Conservation (phyloP, 345 rosid genomes). For the Nasturtium officinale region DNA sequence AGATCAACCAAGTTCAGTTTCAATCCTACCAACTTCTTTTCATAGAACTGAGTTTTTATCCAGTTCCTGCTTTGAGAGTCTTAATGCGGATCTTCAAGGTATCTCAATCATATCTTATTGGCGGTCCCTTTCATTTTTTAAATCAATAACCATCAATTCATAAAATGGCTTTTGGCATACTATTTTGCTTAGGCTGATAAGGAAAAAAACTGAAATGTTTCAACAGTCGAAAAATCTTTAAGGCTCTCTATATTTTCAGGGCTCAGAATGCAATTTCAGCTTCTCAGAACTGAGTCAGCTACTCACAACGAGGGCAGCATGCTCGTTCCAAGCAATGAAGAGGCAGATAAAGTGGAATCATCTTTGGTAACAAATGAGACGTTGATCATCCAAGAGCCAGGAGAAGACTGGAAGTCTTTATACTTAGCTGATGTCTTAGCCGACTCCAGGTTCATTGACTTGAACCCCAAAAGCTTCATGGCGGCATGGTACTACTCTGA, state of each 20-base stretch:
- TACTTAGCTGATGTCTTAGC: not conserved
- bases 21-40: not conserved
- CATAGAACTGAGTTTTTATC: not conserved
- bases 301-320: not conserved
- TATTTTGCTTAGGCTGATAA: too few species aligned
- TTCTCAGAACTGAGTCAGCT: not conserved
- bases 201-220: not conserved
- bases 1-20: not conserved
- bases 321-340: not conserved
- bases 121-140: not conserved
- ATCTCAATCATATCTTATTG: not conserved
- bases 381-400: not conserved
- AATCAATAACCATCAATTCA: too few species aligned
- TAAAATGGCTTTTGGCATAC: too few species aligned
- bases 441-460: not conserved
- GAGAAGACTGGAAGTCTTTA: not conserved
- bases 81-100: not conserved
- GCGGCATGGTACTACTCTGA: not conserved
- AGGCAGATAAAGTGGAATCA: not conserved
- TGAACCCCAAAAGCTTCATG: not conserved
- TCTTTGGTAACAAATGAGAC: not conserved
- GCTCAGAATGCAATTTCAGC: not conserved
- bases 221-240: not conserved
- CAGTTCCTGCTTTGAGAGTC: not conserved
- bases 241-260: not conserved